A percentile compares a stretch with the other conserved stretches of the same genome.
Conservation (phyloP, 2,329 filamentous ascomycete genomes). For the Graphilbum ipis-grandicollis region DNA sequence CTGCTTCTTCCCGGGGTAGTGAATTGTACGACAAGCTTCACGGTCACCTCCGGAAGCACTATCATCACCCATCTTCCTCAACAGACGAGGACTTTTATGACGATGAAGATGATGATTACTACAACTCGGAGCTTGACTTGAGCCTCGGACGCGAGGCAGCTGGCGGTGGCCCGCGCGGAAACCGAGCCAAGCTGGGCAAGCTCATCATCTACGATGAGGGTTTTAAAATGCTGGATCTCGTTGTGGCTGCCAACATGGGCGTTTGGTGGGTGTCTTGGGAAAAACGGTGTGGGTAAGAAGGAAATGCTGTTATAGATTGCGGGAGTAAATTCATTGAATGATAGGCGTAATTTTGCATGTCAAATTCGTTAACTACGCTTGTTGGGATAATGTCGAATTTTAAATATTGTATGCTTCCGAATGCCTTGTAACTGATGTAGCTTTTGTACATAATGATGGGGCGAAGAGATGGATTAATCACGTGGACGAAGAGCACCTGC, state of each 20-base stretch:
- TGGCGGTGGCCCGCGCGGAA: conserved; percentile 71
- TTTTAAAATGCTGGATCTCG: conserved; percentile 84
- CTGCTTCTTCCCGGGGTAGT: too few relatives aligned
- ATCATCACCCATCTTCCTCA: neutral
- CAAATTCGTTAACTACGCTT: too few relatives aligned
- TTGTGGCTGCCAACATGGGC: conserved; percentile 81
- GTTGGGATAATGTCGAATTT: too few relatives aligned
- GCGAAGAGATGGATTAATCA: too few relatives aligned
- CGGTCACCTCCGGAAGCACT: conserved; percentile 19
- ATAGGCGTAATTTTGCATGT: too few relatives aligned
- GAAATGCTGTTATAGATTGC: conserved; percentile 5
- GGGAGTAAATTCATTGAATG: too few relatives aligned
- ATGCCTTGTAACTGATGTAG: too few relatives aligned
- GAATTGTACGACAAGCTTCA: conserved; percentile 24
- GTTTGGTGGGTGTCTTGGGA: conserved; percentile 90
- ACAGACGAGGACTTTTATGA: conserved; percentile 18
- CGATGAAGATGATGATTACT: conserved; percentile 19
- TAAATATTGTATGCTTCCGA: too few relatives aligned
- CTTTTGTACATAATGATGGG: too few relatives aligned
- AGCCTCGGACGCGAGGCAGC: conserved; percentile 68
- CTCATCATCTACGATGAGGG: conserved; percentile 80
- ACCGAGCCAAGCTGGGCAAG: conserved; percentile 84
- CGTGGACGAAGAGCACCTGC: too few relatives aligned
- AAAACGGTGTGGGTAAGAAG: conserved; percentile 28
- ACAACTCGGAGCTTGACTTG: conserved; percentile 24